Base-by-base conservation (phyloP, 2,329 filamentous ascomycete species). In the Fusarium virguliforme region DNA sequence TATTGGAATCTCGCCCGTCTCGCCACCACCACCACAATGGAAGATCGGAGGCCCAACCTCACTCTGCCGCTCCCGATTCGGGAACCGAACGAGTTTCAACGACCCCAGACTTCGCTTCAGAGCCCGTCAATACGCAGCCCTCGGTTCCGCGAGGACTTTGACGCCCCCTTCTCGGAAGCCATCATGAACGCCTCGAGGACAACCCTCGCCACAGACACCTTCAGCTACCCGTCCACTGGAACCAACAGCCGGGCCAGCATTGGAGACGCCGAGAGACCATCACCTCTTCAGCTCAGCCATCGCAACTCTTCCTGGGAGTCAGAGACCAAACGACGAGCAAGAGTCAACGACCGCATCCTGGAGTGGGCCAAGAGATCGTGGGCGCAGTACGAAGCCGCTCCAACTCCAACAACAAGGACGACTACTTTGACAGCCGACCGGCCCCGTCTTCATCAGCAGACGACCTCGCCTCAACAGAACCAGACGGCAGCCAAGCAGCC, bases 141-240 rank as follows among this genome's bases (percentile, higher is more conserved):
- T 13, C 78, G 80, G 34, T 82, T 82, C 66, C 77, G 64, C 65
- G 80, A 82, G 67, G 79, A 82, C 60, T 82, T 82, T 63, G 76
- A 82, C 64, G 80, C 80, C 2, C 80, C 80, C 15, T 81, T 82
- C 67, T 81, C 78, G 37, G 77, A 79, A 67, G 76, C 75, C 8
- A 73, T 82, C 32, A 67, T 80, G 67, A 79, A 80, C 58, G 74
- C 76, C 48, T 78, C 78, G 1, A 70, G 69, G 34, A 77, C 75
- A 18, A 77, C 77, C 3, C 70, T 76, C 30, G 67, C 75, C 24
- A 78, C 75, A 43, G 73, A 77, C 26, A 64, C 51, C 53, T 75
- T 75, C 61, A 75, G 71, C 55, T 78, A 72, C 13, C 73, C 77
- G 40, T 76, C 71, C 9, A 70, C 74, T 18, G 60, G 61, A 48